Base-by-base conservation (phyloP, 225 moss, liverwort and hornwort genomes). In the Ulota crispa region DNA sequence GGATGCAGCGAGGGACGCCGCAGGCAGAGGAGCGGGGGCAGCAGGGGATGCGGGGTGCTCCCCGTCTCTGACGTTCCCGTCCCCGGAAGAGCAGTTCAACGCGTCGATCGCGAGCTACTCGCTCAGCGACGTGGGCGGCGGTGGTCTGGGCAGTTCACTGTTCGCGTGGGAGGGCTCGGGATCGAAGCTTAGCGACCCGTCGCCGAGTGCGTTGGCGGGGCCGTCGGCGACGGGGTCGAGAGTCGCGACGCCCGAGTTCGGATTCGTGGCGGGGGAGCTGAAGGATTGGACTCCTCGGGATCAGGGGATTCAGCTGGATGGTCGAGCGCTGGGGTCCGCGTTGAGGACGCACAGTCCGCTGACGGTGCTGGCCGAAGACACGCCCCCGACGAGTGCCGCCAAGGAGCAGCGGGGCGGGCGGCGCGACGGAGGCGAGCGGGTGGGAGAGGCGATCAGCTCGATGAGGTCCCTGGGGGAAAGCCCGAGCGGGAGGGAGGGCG, bases 61-160 rank as follows among this genome's bases (percentile, higher is more conserved):
- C 52, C 79, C 76, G 3, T 57, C 82, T 34, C 45, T 82, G 79
- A 54, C 77, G 1, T 89, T 87, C 39, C 80, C 83, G 14, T 87
- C 89, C 20, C 89, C 87, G 13, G 89, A 87, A 42, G 87, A 87
- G 77, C 87, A 89, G 63, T 89, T 89, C 56, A 89, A 87, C 47
- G 78, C 76, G 0, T 65, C 77, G 23, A 87, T 89, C 9, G 78
- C 83, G 60, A 79, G 67, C 54, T 87, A 87, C 75, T 28, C 85
- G 1, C 71, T 7, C 26, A 47, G 50, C 50, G 50, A 18, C 50
- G 50, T 0, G 28, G 45, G 31, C 7, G 61, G 16, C 27, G 78
- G 27, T 6, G 73, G 61, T 53, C 53, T 85, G 10, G 71, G 70
- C 65, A 89, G 87, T 75, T 87, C 89, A 3, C 67, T 89, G n/a